Percentiles rank a stretch among this genome's conserved stretches.
These are phyloP conservation scores for Fraxinus platypoda DNA, from an alignment of 305 asterid genomes.

Conservation along the genomic window DNA sequence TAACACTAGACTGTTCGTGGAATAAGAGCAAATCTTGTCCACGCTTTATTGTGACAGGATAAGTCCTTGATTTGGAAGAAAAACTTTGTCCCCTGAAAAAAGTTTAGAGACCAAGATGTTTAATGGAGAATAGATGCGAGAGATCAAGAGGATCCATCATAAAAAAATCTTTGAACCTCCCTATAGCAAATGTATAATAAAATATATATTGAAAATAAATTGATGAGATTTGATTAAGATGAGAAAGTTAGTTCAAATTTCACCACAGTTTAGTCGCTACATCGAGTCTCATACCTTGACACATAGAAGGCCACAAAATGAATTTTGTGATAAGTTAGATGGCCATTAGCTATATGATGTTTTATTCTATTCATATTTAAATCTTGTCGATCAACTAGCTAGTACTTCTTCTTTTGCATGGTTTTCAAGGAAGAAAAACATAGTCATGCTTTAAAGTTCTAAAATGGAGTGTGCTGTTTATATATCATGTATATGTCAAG, in stretches of 20 bases:
- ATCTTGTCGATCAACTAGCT: not conserved
- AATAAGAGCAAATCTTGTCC: not conserved
- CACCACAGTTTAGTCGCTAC: not conserved
- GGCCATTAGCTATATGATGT: not conserved
- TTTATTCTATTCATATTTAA: not conserved
- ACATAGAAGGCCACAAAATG: not conserved
- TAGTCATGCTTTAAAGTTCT: not conserved
- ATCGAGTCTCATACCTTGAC: not conserved
- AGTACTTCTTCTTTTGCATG: not conserved
- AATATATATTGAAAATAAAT: no score
- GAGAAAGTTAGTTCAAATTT: not conserved
- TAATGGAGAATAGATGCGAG: not conserved
- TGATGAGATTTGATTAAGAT: not conserved
- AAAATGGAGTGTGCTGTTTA: not conserved
- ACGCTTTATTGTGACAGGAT: not conserved
- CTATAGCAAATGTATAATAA: no score
- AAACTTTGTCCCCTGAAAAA: not conserved
- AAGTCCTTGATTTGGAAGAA: not conserved
- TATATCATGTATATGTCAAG: not conserved
- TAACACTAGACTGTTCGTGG: not conserved
- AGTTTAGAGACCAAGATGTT: not conserved
- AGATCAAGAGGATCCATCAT: not conserved
- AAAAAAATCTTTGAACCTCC: no score
- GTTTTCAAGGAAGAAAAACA: not conserved
- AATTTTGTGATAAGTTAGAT: not conserved